A percentile compares a stretch with the other conserved stretches of the same genome.
Conservation (phyloP, 2,329 filamentous ascomycete species). For the Pseudopithomyces chartarum region DNA sequence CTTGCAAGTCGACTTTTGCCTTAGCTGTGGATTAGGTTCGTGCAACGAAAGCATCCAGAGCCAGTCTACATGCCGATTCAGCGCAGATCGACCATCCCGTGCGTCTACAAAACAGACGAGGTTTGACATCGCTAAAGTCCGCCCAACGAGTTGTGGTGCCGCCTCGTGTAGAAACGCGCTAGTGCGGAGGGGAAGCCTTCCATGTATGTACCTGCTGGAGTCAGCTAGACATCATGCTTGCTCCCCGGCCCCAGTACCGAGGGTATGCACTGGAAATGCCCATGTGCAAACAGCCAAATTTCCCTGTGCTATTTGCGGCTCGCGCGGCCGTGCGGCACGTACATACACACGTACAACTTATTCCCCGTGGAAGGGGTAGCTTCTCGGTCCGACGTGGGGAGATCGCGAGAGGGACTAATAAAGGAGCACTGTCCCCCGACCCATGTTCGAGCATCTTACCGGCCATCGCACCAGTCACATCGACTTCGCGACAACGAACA, state of each 20-base stretch:
- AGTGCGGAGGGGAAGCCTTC: neutral
- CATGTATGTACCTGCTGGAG: no score
- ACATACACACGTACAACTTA: neutral
- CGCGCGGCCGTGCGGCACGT: neutral
- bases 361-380: no score
- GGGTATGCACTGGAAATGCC: no score
- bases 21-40: neutral
- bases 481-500: neutral
- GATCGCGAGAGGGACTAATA: no score
- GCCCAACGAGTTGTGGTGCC: neutral
- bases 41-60: neutral
- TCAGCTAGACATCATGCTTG: no score
- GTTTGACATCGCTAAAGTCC: neutral
- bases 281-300: no score
- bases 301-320: no score
- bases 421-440: no score
- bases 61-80: neutral
- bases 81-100: neutral
- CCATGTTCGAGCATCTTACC: no score
- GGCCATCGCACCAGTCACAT: neutral
- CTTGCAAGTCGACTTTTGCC: constrained; percentile 2
- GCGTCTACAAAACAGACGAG: neutral
- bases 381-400: no score
- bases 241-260: neutral
- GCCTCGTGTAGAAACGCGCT: constrained; percentile 9